phyloP scores from a whole-genome alignment of 495 filamentous ascomycete genomes.

The Apiosordaria backusii region DNA sequence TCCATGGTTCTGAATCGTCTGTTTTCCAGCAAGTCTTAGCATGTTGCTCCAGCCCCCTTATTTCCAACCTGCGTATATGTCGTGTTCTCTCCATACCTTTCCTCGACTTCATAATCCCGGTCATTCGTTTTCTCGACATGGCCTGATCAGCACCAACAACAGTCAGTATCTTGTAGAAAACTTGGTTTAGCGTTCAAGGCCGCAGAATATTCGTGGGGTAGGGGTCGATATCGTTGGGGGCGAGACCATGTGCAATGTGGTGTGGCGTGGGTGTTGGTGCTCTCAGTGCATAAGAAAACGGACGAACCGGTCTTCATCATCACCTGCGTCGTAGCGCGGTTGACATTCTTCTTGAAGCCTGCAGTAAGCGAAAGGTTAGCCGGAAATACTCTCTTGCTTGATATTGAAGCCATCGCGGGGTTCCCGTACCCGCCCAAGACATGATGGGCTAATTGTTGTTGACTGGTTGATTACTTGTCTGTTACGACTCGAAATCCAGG shows the following conservation, averaged over 20 bases:
- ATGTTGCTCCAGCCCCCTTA: background rate
- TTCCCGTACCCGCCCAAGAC: constrained; percentile 57
- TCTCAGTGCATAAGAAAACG: background rate
- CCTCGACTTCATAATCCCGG: constrained; percentile 97
- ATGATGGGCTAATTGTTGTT: constrained; percentile 39
- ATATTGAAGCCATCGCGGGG: constrained; percentile 21
- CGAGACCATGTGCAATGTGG: background rate
- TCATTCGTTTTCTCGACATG: constrained; percentile 98
- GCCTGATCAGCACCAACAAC: constrained; percentile 44
- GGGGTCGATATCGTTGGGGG: background rate
- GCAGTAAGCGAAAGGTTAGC: constrained; percentile 13
- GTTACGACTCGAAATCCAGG: background rate
- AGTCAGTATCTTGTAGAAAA: constrained; percentile 1
- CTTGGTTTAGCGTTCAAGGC: background rate
- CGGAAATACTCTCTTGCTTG: background rate
- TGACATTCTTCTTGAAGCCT: constrained; percentile 99
- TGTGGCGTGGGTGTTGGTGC: background rate
- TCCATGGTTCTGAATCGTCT: constrained; percentile 97
- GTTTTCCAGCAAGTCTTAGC: constrained; percentile 15
- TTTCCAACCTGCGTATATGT: background rate
- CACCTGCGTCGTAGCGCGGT: constrained; percentile 96
- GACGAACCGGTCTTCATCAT: constrained; percentile 94
- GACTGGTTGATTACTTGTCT: background rate
- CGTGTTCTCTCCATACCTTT: constrained; percentile 57
- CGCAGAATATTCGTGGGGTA: background rate